Evolutionary conservation across 106 monocot genomes (phyloP), one percentile per base, ranked within the genome.

Genomic region (Dioscorea alata): DNA sequence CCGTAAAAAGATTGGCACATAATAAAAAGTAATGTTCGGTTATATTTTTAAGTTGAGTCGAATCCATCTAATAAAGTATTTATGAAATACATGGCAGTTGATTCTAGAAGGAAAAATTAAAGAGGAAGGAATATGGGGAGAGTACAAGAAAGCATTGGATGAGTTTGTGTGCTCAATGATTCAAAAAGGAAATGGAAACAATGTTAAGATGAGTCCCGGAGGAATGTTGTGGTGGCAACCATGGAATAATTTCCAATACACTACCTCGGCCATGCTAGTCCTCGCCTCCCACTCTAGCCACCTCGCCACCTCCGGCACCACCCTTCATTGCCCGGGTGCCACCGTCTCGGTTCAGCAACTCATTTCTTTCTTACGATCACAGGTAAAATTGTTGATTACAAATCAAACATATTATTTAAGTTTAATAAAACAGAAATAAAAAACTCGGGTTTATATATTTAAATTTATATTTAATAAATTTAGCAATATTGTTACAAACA

Each of bases 221-320:
- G 89, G 89, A 15, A 73, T 89, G 62, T 66, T 89, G 58, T 89
- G 70, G 71, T 35, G 84, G 15, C 89, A 84, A 8, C 77, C 65
- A 18, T 89, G 89, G 89, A 89, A 89, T 64, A 89, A 89, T 82
- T 59, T 89, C 70, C 89, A 89, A 65, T 83, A 89, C 71, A 84
- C 81, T 22, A 48, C 80, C 57, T 48, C 60, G 22, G 89, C 89
- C 16, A 68, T 84, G 42, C 80, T 89, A 64, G 82, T 89, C 60
- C 65, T 83, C 34, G 71, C 78, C 18, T 60, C 68, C 54, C 81
- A 80, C 73, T 74, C 81, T 48, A 76, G 85, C 72, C 71, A 80
- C 71, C 75, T 89, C 10, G 14, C 25, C 1, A 21, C 4, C 12
- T 17, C 53, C 33, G 4, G 16, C 8, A 24, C 25, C 33, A n/a